A percentile compares a stretch with the other conserved stretches of the same genome.
These are phyloP conservation scores for Heritiera littoralis DNA, from an alignment of 345 rosid species.

Conservation along the genomic window DNA sequence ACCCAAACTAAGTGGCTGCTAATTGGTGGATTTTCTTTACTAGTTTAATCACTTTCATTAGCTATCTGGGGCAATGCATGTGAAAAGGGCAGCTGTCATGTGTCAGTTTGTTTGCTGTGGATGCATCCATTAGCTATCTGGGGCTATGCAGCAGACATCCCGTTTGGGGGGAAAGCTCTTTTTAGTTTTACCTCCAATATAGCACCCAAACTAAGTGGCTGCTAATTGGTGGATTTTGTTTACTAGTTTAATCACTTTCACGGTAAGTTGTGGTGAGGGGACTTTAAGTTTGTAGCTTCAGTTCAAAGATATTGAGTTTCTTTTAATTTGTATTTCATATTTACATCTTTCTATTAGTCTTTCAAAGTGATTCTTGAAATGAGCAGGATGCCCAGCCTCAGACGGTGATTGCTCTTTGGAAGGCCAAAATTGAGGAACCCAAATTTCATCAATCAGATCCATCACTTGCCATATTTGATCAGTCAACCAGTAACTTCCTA, in stretches of 20 bases:
- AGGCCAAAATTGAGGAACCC: constrained; percentile 52
- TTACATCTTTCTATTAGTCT: not conserved
- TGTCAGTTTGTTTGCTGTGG: not conserved
- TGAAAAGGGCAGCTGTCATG: not conserved
- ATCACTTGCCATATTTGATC: constrained; percentile 35
- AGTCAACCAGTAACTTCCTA: constrained; percentile 41
- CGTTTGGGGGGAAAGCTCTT: not conserved
- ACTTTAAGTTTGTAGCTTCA: constrained; percentile 13
- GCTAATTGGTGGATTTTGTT: constrained; percentile 13
- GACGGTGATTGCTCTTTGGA: constrained; percentile 42
- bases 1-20: constrained; percentile 3
- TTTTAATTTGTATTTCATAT: not conserved
- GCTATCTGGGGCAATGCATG: not conserved
- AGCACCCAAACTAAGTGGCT: constrained; percentile 7
- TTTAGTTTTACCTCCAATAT: constrained; percentile 3
- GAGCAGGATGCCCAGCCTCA: constrained; percentile 51
- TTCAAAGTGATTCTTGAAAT: constrained; percentile 15
- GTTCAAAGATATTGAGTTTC: not conserved
- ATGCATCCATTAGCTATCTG: not conserved
- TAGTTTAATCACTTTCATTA: not conserved
- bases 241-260: not conserved
- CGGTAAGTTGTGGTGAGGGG: not conserved
- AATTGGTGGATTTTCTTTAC: constrained; percentile 14
- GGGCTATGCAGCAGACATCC: not conserved
- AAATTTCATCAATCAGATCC: constrained; percentile 45